Conservation (phyloP, 768 basidiomycete species). For the Hypsizygus marmoreus region DNA sequence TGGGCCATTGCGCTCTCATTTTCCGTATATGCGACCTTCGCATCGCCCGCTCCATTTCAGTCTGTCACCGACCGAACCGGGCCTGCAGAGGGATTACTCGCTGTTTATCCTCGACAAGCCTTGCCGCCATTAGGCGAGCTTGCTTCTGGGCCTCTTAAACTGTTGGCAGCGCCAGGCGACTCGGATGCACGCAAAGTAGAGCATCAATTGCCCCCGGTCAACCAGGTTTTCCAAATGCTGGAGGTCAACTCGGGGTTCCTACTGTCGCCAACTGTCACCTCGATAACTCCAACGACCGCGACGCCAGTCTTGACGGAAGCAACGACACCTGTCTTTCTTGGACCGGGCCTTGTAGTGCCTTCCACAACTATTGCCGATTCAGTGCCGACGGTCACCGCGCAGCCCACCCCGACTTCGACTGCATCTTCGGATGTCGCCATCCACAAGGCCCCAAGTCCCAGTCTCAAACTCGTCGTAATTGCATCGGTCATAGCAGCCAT, state of each 20-base stretch:
- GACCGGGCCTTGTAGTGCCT: neutral
- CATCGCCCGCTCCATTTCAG: conserved; percentile 2
- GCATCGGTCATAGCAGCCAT: conserved; percentile 18
- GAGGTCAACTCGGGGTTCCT: conserved; percentile 4
- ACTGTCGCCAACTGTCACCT: conserved; percentile 2
- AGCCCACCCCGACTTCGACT: neutral
- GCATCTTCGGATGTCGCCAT: neutral
- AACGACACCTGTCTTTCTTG: neutral
- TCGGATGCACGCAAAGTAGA: neutral
- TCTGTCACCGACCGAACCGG: neutral
- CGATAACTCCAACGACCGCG: neutral
- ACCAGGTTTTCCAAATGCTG: conserved; percentile 18
- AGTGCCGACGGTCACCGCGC: neutral
- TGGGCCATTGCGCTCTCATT: neutral
- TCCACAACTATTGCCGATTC: neutral
- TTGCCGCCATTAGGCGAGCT: neutral
- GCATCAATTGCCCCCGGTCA: conserved; percentile 15
- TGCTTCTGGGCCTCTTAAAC: conserved; percentile 2
- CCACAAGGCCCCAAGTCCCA: neutral
- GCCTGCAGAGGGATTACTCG: conserved; percentile 4
- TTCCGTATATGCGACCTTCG: neutral
- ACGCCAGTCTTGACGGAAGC: neutral
- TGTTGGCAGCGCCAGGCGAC: neutral
- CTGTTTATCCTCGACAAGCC: conserved; percentile 3
- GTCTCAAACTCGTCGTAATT: conserved; percentile 17